A percentile compares a stretch with the other conserved stretches of the same genome.
Conservation (phyloP, 257 asterid species). For the Nicotiana undulata region DNA sequence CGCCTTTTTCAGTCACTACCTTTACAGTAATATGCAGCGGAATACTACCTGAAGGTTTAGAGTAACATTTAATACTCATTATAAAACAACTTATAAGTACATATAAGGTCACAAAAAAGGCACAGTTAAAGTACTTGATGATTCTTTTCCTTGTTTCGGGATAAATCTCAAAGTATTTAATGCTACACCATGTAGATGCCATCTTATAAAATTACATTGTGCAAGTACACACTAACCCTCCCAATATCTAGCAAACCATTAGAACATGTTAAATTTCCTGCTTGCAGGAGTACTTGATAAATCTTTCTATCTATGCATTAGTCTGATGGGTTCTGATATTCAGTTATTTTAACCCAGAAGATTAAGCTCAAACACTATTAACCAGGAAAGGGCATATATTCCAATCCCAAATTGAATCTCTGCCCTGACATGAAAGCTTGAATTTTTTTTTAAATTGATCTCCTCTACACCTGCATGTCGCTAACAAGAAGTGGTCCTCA, state of each 20-base stretch:
- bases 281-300: not conserved
- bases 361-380: not conserved
- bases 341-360: not conserved
- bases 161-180: not conserved
- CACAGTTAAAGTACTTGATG: not conserved
- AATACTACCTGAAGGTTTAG: not conserved
- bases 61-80: not conserved
- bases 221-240: not conserved
- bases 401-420: not conserved
- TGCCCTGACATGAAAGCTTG: not conserved
- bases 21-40: not conserved
- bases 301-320: not conserved
- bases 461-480: not conserved
- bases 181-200: not conserved
- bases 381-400: not conserved
- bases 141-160: not conserved
- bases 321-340: not conserved
- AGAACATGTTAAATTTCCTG: not conserved
- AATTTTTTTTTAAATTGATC: not conserved
- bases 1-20: not conserved
- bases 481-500: not conserved
- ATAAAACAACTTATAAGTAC: not conserved
- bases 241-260: not conserved
- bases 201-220: not conserved
- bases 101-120: not conserved